Percentiles rank a stretch among this genome's conserved stretches.
Evolutionary conservation across 2,329 filamentous ascomycete genomes (phyloP).

Genomic region (Arachnopeziza araneosa): DNA sequence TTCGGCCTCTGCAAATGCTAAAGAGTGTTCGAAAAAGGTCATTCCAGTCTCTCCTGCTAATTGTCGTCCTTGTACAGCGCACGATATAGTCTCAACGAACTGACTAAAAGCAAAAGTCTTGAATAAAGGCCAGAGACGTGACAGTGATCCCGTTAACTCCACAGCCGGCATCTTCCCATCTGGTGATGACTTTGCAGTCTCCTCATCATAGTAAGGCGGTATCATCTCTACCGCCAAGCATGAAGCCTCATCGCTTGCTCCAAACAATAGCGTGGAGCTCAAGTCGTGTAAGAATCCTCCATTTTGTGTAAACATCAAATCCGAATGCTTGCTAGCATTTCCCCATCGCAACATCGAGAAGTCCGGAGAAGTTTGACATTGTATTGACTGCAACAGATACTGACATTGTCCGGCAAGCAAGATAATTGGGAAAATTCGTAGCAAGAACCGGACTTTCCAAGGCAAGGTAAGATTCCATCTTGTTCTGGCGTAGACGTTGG

Average conservation of each 20-base stretch:
- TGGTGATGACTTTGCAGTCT: constrained; percentile 20
- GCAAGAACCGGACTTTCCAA: constrained; percentile 63
- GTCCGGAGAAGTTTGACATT: constrained; percentile 80
- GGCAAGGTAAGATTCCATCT: constrained; percentile 70
- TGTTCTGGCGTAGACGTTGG: constrained; percentile 88
- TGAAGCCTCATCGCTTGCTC: constrained; percentile 66
- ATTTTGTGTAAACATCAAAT: constrained; percentile 64
- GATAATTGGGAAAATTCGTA: constrained; percentile 67
- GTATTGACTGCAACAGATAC: constrained; percentile 73
- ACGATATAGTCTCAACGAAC: constrained; percentile 83
- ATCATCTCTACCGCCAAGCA: constrained; percentile 73
- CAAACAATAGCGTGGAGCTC: constrained; percentile 66
- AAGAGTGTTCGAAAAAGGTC: constrained; percentile 92
- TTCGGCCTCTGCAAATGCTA: constrained; percentile 94
- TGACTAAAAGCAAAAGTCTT: constrained; percentile 67
- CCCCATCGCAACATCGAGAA: constrained; percentile 67
- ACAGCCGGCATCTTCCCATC: constrained; percentile 6
- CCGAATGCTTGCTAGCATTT: constrained; percentile 56
- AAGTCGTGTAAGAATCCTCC: constrained; percentile 67
- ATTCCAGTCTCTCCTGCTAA: constrained; percentile 85
- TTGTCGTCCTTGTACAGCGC: constrained; percentile 77
- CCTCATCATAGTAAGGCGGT: constrained; percentile 43
- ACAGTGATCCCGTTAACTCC: constrained; percentile 61
- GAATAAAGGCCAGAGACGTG: constrained; percentile 70
- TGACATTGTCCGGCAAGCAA: constrained; percentile 65